phyloP scores from a whole-genome alignment of 768 basidiomycete species.

The Suillus americanus region DNA sequence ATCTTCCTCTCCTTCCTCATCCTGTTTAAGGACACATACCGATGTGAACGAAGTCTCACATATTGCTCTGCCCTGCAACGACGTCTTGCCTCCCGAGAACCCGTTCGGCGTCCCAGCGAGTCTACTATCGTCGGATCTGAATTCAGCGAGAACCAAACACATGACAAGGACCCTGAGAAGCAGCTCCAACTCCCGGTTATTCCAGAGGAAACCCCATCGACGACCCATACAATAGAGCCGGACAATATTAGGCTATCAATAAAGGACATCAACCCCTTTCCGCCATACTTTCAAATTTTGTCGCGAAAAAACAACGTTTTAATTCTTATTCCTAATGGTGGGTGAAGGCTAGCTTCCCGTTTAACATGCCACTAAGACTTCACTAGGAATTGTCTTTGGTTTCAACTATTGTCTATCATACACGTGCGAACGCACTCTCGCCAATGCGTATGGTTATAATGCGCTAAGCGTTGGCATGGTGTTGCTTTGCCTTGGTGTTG shows the following conservation, averaged over 20 bases:
- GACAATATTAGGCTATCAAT: constrained; percentile 53
- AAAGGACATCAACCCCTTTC: constrained; percentile 73
- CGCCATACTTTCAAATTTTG: constrained; percentile 58
- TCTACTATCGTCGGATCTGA: constrained; percentile 16
- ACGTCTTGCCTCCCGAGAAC: constrained; percentile 30
- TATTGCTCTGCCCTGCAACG: constrained; percentile 68
- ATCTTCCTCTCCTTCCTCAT: constrained; percentile 58
- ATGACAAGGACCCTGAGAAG: constrained; percentile 15
- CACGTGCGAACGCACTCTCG: constrained; percentile 71
- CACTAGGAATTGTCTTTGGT: constrained; percentile 65
- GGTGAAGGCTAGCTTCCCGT: background rate
- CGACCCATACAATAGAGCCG: constrained; percentile 14
- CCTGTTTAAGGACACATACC: constrained; percentile 81
- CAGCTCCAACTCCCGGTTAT: constrained; percentile 25
- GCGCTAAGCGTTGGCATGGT: constrained; percentile 75
- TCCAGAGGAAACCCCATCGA: constrained; percentile 16
- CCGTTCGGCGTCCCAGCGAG: constrained; percentile 22
- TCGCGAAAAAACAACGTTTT: constrained; percentile 64
- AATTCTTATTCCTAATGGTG: constrained; percentile 44
- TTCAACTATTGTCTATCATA: constrained; percentile 72
- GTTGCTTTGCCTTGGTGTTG: constrained; percentile 71
- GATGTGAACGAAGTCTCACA: constrained; percentile 75
- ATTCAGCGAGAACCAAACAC: constrained; percentile 12
- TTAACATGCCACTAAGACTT: constrained; percentile 2
- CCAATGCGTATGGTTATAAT: constrained; percentile 59